phyloP scores from a whole-genome alignment of 257 asterid species.

The Nicotiana paniculata region DNA sequence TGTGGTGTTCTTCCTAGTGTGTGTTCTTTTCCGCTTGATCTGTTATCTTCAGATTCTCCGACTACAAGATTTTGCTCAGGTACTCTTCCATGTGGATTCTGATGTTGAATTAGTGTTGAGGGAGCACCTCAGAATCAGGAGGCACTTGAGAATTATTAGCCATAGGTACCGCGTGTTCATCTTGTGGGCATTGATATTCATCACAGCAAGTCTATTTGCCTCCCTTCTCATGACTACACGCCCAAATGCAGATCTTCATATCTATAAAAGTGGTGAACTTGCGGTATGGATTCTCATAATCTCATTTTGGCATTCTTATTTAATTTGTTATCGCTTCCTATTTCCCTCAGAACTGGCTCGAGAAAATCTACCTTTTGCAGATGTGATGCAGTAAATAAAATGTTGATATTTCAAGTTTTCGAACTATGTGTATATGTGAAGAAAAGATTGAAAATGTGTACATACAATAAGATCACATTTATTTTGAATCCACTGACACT shows the following conservation, averaged over 20 bases:
- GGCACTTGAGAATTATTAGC: conserved; percentile 76
- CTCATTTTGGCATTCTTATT: background rate
- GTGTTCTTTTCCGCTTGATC: conserved; percentile 76
- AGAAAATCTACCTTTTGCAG: background rate
- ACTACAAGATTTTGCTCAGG: conserved; percentile 71
- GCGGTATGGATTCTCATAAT: conserved; percentile 44
- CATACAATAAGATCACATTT: background rate
- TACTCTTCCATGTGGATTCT: conserved; percentile 51
- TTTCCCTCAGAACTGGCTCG: background rate
- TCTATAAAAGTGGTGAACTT: conserved; percentile 69
- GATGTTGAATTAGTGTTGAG: conserved; percentile 65
- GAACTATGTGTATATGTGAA: background rate
- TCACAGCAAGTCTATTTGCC: conserved; percentile 81
- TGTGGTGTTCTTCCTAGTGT: conserved; percentile 72
- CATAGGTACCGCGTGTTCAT: conserved; percentile 79
- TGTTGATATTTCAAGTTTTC: background rate
- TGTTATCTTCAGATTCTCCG: conserved; percentile 94
- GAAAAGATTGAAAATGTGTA: background rate
- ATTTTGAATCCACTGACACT: background rate
- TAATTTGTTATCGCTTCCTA: background rate
- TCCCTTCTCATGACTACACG: conserved; percentile 81
- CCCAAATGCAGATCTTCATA: conserved; percentile 42
- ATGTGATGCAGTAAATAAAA: background rate
- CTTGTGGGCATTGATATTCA: conserved; percentile 53
- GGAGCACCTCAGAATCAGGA: conserved; percentile 81